Evolutionary conservation across 352 stramenopile species (phyloP), one percentile per base, ranked within the genome.

Genomic region (Globisporangium okanoganense): DNA sequence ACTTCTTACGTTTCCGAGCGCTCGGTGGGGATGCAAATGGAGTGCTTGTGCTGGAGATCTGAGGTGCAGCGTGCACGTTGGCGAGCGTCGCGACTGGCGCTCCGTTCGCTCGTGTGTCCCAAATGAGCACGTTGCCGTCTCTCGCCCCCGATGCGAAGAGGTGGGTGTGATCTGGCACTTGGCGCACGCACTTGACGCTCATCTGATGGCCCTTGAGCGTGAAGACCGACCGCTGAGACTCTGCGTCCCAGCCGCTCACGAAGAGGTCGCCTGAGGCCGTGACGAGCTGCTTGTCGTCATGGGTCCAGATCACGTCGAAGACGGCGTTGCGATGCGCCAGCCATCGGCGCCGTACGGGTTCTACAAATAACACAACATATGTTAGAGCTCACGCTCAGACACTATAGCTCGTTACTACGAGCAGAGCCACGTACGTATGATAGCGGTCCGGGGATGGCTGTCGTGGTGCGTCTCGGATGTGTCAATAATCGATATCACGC

Each of bases 161-260:
- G 38, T 72, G 40, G 47, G 41, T 47, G 31, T 70, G 60, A 24
- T 70, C 41, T 3, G 68, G 65, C 14, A 69, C 66, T 56, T 89
- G 76, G 6, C 80, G 82, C 3, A 92, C 75, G 60, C 82, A 87
- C 52, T 92, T 92, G 61, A 92, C 80, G 67, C 82, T 92, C 78
- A 88, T 88, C 13, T 78, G 62, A 54, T 88, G 78, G 51, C 72
- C 77, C 31, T 65, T 4, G 66, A 81, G 58, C 44, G 73, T 38
- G 65, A 78, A 73, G 56, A 66, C n/a, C 40, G 62, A n/a, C 10
- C 52, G 43, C 35, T 66, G 52, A 3, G 61, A 87, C 64, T 88
- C 76, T 0, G 75, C 71, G 56, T 92, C 75, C 79, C 79, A 92
- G 5, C 74, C 56, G 22, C 69, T 56, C 24, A 90, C 71, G 20